These are phyloP conservation scores for Bipolaris zeicola DNA, from an alignment of 2,329 filamentous ascomycete species.

Conservation along the genomic window DNA sequence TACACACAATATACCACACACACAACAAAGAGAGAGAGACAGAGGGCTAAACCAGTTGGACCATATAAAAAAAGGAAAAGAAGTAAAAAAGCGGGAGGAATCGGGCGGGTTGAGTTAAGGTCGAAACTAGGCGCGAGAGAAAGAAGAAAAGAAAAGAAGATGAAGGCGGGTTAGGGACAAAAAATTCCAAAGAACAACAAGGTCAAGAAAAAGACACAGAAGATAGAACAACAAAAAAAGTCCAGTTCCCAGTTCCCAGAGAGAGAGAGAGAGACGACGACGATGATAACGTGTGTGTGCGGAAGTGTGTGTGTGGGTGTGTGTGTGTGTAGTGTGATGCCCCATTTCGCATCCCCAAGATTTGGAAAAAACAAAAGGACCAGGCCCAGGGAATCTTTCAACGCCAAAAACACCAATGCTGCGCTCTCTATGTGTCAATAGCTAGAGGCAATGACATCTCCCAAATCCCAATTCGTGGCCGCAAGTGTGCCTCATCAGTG, in stretches of 20 bases:
- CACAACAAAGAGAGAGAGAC: too few species aligned
- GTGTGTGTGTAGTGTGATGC: neutral
- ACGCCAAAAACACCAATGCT: conserved; percentile 48
- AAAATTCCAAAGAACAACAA: too few species aligned
- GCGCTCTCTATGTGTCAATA: conserved; percentile 40
- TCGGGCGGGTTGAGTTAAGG: neutral
- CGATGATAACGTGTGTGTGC: too few species aligned
- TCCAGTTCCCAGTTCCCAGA: too few species aligned
- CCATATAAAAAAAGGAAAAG: neutral
- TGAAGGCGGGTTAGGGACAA: too few species aligned
- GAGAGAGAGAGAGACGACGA: neutral
- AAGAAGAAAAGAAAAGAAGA: too few species aligned
- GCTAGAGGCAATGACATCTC: conserved; percentile 46
- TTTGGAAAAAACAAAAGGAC: conserved; percentile 13
- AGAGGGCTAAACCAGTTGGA: too few species aligned
- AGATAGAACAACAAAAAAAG: too few species aligned
- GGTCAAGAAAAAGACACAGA: too few species aligned
- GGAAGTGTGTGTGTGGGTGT: too few species aligned
- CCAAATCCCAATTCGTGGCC: conserved; percentile 44
- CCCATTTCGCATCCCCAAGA: conserved; percentile 16
- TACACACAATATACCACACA: too few species aligned
- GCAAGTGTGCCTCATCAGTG: conserved; percentile 37
- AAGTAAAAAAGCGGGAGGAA: neutral
- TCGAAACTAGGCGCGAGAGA: neutral
- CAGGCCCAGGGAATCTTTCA: conserved; percentile 37